These are phyloP conservation scores for Coccomyxa subellipsoidea DNA, from an alignment of 163 green algal species.

Conservation along the genomic window DNA sequence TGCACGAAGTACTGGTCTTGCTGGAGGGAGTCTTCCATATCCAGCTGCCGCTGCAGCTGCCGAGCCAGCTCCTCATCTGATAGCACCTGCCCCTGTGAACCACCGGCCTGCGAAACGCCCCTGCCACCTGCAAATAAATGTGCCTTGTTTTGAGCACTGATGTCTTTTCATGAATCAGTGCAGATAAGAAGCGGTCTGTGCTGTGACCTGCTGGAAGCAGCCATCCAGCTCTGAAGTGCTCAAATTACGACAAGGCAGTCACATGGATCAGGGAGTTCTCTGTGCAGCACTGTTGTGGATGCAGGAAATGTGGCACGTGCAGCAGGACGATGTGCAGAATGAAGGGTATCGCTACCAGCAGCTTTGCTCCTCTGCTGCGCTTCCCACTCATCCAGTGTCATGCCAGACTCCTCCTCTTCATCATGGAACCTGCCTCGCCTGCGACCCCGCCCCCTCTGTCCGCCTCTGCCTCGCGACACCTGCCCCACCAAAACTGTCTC, in stretches of 20 bases:
- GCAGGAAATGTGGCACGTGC: too few species aligned
- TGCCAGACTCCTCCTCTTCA: slow-evolving; percentile 34
- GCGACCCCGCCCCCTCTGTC: slow-evolving; percentile 22
- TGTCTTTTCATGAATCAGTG: neutral
- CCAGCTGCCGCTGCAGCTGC: slow-evolving; percentile 31
- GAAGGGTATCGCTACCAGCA: too few species aligned
- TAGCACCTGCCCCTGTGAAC: slow-evolving; percentile 18
- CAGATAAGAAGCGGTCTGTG: neutral
- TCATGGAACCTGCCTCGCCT: slow-evolving; percentile 31
- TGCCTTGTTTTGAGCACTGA: too few species aligned
- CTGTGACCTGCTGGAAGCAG: neutral
- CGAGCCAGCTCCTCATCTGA: slow-evolving; percentile 35
- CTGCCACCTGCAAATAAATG: neutral
- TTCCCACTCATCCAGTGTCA: slow-evolving; percentile 64
- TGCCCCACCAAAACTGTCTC: neutral
- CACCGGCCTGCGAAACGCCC: neutral
- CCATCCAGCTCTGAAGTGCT: too few species aligned
- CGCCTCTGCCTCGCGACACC: slow-evolving; percentile 15
- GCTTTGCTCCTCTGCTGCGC: slow-evolving; percentile 25
- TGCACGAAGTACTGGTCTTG: neutral
- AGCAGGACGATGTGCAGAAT: too few species aligned
- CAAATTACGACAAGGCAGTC: too few species aligned
- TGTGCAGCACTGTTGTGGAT: too few species aligned
- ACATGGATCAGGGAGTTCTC: too few species aligned
- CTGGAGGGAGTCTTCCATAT: slow-evolving; percentile 18